A percentile compares a stretch with the other conserved stretches of the same genome.
These are phyloP conservation scores for Amanita pallidorosea DNA, from an alignment of 768 basidiomycete genomes.

Conservation along the genomic window DNA sequence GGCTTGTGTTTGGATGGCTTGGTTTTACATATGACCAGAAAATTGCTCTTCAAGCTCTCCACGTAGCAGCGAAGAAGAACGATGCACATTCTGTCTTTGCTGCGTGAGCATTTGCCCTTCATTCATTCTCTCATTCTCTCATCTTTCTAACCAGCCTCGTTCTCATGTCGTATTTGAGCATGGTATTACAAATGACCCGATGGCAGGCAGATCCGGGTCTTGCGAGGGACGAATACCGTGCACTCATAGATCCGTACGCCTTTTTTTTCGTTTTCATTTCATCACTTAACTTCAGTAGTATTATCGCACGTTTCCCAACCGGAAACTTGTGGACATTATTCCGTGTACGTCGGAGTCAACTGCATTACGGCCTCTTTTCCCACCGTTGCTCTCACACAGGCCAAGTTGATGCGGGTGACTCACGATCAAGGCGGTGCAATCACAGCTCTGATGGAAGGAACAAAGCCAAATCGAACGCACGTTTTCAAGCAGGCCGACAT, in stretches of 20 bases:
- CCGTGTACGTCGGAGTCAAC: conserved; percentile 26
- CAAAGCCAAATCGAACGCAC: conserved; percentile 40
- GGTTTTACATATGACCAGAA: conserved; percentile 67
- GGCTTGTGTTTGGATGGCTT: conserved; percentile 63
- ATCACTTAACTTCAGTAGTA: conserved; percentile 19
- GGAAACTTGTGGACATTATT: conserved; percentile 72
- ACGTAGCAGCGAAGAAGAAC: conserved; percentile 50
- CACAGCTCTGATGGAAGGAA: conserved; percentile 42
- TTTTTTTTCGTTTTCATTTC: background rate
- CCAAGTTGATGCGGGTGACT: conserved; percentile 68
- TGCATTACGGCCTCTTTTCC: background rate
- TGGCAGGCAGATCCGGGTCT: conserved; percentile 67
- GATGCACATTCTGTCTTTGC: conserved; percentile 74
- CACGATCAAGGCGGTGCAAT: conserved; percentile 58
- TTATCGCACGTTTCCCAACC: conserved; percentile 47
- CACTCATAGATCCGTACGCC: conserved; percentile 54
- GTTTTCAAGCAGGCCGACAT: conserved; percentile 66
- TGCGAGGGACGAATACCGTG: conserved; percentile 50
- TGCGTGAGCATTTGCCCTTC: conserved; percentile 34
- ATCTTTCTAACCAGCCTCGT: conserved; percentile 36
- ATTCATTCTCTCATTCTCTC: background rate
- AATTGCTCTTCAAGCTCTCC: conserved; percentile 57
- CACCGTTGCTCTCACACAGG: conserved; percentile 25
- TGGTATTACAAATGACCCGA: conserved; percentile 58
- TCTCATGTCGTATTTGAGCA: conserved; percentile 72